A percentile compares a stretch with the other conserved stretches of the same genome.
These are phyloP conservation scores for Mycena sp. DNA, from an alignment of 1,284 basidiomycete genomes.

Conservation along the genomic window DNA sequence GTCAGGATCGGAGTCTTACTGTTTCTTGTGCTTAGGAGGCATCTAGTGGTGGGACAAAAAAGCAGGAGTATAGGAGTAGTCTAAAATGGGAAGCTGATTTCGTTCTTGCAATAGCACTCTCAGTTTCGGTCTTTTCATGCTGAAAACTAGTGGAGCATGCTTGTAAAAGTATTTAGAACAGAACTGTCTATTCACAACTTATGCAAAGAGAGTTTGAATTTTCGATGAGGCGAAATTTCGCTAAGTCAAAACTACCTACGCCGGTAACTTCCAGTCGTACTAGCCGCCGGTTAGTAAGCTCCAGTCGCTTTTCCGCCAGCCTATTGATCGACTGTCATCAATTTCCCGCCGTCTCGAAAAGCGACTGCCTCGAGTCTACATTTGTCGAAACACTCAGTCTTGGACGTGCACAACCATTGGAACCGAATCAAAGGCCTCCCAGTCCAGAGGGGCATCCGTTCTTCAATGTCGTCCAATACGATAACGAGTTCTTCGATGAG, in stretches of 20 bases:
- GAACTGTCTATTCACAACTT: slow-evolving; percentile 5
- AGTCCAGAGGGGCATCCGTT: too few species aligned
- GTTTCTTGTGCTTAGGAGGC: not conserved
- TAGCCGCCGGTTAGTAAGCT: not conserved
- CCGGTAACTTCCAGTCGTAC: not conserved
- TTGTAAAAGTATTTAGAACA: not conserved
- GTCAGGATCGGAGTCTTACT: not conserved
- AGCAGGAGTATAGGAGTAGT: not conserved
- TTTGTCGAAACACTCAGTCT: too few species aligned
- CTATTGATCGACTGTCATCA: slow-evolving; percentile 10
- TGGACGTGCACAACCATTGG: too few species aligned
- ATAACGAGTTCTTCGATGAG: too few species aligned
- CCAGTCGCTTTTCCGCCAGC: slow-evolving; percentile 14
- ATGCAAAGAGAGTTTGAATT: not conserved
- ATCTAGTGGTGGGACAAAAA: not conserved
- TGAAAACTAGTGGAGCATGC: not conserved
- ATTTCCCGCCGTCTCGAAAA: not conserved
- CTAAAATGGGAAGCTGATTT: not conserved
- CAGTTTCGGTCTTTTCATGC: not conserved
- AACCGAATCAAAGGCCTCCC: too few species aligned
- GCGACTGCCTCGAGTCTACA: slow-evolving; percentile 1
- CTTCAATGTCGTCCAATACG: too few species aligned
- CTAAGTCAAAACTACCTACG: slow-evolving; percentile 6
- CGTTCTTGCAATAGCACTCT: not conserved
- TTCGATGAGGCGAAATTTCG: not conserved